These are phyloP conservation scores for Phytopythium chamaehyphon DNA, from an alignment of 352 stramenopile genomes.

Conservation along the genomic window DNA sequence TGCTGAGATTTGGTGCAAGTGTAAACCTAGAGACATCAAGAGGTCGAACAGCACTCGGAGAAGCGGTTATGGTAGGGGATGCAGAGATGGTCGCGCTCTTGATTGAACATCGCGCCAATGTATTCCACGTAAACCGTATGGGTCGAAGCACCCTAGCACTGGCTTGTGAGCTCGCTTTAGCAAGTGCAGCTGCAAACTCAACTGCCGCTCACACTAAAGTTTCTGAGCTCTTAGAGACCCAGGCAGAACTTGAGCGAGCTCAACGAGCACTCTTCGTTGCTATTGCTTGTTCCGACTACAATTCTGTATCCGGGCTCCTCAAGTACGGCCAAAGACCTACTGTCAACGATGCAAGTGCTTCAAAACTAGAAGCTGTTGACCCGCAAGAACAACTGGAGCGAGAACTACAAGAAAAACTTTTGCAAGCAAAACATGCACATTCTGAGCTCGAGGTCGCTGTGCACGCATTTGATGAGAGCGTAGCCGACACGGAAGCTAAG, in stretches of 20 bases:
- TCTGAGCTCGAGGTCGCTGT: slow-evolving; percentile 41
- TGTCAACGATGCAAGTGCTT: slow-evolving; percentile 5
- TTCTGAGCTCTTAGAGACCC: slow-evolving; percentile 37
- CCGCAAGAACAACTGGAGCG: slow-evolving; percentile 12
- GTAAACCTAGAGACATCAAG: slow-evolving; percentile 70
- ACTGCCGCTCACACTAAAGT: slow-evolving; percentile 10
- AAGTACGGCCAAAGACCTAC: slow-evolving; percentile 18
- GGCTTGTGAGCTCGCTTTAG: slow-evolving; percentile 21
- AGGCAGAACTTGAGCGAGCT: slow-evolving; percentile 39
- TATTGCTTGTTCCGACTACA: slow-evolving; percentile 71
- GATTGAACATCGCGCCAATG: slow-evolving; percentile 54
- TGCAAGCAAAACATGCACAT: slow-evolving; percentile 8
- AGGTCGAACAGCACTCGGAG: slow-evolving; percentile 53
- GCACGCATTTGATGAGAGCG: slow-evolving; percentile 54
- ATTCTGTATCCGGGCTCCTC: slow-evolving; percentile 38
- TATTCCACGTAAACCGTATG: slow-evolving; percentile 59
- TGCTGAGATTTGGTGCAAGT: slow-evolving; percentile 63
- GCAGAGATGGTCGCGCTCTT: slow-evolving; percentile 45
- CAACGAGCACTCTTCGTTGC: slow-evolving; percentile 60
- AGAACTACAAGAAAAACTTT: slow-evolving; percentile 18
- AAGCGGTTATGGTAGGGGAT: slow-evolving; percentile 54
- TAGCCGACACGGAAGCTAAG: slow-evolving; percentile 74
- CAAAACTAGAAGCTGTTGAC: slow-evolving; percentile 3
- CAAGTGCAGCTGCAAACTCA: neutral
- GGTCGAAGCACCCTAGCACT: slow-evolving; percentile 43